These are phyloP conservation scores for Aspergillus jensenii DNA, from an alignment of 2,329 filamentous ascomycete species.

Conservation along the genomic window DNA sequence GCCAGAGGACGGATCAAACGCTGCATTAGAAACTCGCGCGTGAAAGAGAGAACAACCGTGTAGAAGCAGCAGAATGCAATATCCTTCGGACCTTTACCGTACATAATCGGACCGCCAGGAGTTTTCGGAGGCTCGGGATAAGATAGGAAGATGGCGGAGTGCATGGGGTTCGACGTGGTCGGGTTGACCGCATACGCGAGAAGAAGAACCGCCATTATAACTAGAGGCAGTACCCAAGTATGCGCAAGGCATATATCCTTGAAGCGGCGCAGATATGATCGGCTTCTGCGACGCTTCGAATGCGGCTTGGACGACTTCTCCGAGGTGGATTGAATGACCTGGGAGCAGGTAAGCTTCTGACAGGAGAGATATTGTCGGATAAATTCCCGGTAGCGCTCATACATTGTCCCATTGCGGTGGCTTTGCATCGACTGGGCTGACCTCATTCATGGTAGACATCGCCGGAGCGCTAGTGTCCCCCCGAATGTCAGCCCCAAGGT, in stretches of 20 bases:
- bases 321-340: constrained; percentile 23
- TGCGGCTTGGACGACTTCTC: constrained; percentile 37
- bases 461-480: constrained; percentile 49
- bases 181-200: constrained; percentile 73
- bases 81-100: constrained; percentile 86
- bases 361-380: background rate
- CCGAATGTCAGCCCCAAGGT: constrained; percentile 47
- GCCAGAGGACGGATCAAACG: constrained; percentile 77
- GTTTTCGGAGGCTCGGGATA: constrained; percentile 67
- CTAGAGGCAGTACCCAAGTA: constrained; percentile 67
- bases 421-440: constrained; percentile 31
- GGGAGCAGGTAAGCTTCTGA: constrained; percentile 12
- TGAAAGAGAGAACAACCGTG: constrained; percentile 85
- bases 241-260: constrained; percentile 48
- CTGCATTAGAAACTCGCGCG: constrained; percentile 95
- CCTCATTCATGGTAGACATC: constrained; percentile 45
- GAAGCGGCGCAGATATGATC: constrained; percentile 45
- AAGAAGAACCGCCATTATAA: constrained; percentile 64
- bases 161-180: constrained; percentile 72
- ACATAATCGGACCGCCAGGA: constrained; percentile 60
- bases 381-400: constrained; percentile 8
- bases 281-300: constrained; percentile 45
- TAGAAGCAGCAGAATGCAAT: constrained; percentile 88
- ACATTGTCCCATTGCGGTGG: constrained; percentile 33
- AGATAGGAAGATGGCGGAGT: constrained; percentile 84